Conservation (phyloP, 2,329 filamentous ascomycete species). For the Fusarium sp. region DNA sequence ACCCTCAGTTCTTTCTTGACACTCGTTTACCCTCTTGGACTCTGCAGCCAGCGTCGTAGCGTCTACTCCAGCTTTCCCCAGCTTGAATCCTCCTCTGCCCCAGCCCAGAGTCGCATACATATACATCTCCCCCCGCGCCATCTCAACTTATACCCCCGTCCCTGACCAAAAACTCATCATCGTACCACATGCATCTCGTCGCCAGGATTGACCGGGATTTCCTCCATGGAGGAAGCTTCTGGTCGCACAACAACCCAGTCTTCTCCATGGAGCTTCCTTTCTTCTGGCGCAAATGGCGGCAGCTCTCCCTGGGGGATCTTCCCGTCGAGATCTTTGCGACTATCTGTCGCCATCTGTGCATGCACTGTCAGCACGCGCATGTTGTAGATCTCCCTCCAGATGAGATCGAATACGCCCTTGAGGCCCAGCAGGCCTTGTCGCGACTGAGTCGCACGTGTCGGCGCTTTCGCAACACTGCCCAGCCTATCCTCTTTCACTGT, state of each 20-base stretch:
- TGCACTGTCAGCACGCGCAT: slow-evolving; percentile 45
- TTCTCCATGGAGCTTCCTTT: slow-evolving; percentile 25
- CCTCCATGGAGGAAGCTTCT: slow-evolving; percentile 36
- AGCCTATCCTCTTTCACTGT: slow-evolving; percentile 47
- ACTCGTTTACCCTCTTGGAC: background rate
- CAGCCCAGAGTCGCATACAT: background rate
- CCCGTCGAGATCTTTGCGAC: slow-evolving; percentile 47
- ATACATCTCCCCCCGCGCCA: slow-evolving; percentile 1
- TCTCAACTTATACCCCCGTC: slow-evolving; percentile 14
- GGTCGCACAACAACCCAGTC: slow-evolving; percentile 27
- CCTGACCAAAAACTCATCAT: slow-evolving; percentile 23
- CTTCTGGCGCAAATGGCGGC: slow-evolving; percentile 28
- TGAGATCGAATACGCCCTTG: slow-evolving; percentile 41
- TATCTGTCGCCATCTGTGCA: slow-evolving; percentile 48
- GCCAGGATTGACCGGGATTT: slow-evolving; percentile 43
- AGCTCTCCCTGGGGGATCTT: slow-evolving; percentile 40
- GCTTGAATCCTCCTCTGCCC: slow-evolving; percentile 8
- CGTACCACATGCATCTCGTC: slow-evolving; percentile 44
- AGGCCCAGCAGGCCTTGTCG: slow-evolving; percentile 47
- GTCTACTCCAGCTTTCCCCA: slow-evolving; percentile 10
- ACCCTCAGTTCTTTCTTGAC: background rate
- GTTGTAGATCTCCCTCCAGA: slow-evolving; percentile 46
- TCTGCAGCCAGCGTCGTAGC: slow-evolving; percentile 2
- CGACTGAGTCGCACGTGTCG: slow-evolving; percentile 48
- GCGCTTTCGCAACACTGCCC: slow-evolving; percentile 39